Evolutionary conservation across 495 filamentous ascomycete genomes (phyloP), one percentile per base, ranked within the genome.

Genomic region (Daldinia decipiens): DNA sequence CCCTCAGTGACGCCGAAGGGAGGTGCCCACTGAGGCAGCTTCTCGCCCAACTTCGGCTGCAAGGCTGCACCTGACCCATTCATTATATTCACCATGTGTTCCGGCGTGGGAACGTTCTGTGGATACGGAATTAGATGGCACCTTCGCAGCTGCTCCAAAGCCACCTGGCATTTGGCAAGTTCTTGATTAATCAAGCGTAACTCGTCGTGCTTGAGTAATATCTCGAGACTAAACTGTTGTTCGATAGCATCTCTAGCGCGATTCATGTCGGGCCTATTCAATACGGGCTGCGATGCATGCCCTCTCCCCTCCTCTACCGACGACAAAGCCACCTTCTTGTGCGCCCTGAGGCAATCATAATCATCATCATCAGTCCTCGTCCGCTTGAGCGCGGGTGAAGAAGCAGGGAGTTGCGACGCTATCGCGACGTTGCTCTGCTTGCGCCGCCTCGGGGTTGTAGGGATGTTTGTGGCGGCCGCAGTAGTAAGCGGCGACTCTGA

Each of bases 101-200:
- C 81, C 34, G 86, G 84, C n/a, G 81, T 85, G 17, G 87, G 89
- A 59, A 85, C 82, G 50, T 82, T 79, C 32, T 87, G 87, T 38
- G 93, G 93, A 78, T 92, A 98, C 5, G 95, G 95, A 57, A 97
- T 93, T 73, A 98, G 82, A 71, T 93, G 88, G 76, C 94, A 97
- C 59, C 95, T 90, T 63, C 95, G 91, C 53, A 99, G 85, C 78
- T 98, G 95, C 80, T 99, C 95, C 69, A 98, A 86, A n/a, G 94
- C 92, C 71, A 94, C 83, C 83, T 98, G 94, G 72, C 94, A 97
- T 83, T 97, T 97, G 71, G 93, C 94, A 67, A 98, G 87, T 79
- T 98, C 94, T 79, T 97, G 94, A 77, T 98, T 93, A 79, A 99
- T 97, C 63, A 97, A 84, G 15, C 93, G 92, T 27, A 98, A 81